Percentiles rank a stretch among this genome's conserved stretches.
Conservation (phyloP, 345 rosid species). For the Bruguiera parviflora region DNA sequence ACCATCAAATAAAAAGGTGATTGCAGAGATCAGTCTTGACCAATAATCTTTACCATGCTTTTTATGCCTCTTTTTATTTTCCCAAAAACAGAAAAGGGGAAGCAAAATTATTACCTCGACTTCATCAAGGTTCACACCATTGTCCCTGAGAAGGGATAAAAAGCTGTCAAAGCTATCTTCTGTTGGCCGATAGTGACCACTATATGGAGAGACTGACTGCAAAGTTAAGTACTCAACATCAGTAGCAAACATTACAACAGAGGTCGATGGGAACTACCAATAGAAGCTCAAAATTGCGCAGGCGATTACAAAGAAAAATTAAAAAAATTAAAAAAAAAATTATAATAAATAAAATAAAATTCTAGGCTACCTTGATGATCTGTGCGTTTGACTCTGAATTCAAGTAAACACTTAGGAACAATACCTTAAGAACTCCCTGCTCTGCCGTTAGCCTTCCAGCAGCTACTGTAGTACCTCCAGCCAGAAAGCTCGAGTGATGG, state of each 20-base stretch:
- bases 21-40: not conserved
- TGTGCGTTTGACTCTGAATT: not conserved
- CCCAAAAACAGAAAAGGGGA: not conserved
- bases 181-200: slow-evolving; percentile 90
- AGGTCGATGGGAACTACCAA: not conserved
- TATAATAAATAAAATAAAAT: no score
- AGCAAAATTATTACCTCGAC: slow-evolving; percentile 52
- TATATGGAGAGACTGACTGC: slow-evolving; percentile 84
- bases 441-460: slow-evolving; percentile 80
- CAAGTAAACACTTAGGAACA: not conserved
- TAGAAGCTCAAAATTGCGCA: no score
- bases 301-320: no score
- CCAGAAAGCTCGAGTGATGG: slow-evolving; percentile 95
- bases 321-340: no score
- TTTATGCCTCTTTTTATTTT: no score
- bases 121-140: slow-evolving; percentile 57
- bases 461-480: slow-evolving; percentile 88
- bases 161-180: slow-evolving; percentile 63
- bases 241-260: not conserved
- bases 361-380: not conserved
- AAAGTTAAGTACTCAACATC: slow-evolving; percentile 9
- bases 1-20: not conserved
- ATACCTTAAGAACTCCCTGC: slow-evolving; percentile 73
- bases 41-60: not conserved
- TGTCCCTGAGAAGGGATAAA: slow-evolving; percentile 57